Evolutionary conservation across 2,329 filamentous ascomycete species (phyloP), one percentile per base, ranked within the genome.

Genomic region (Phyllosticta citribraziliensis): DNA sequence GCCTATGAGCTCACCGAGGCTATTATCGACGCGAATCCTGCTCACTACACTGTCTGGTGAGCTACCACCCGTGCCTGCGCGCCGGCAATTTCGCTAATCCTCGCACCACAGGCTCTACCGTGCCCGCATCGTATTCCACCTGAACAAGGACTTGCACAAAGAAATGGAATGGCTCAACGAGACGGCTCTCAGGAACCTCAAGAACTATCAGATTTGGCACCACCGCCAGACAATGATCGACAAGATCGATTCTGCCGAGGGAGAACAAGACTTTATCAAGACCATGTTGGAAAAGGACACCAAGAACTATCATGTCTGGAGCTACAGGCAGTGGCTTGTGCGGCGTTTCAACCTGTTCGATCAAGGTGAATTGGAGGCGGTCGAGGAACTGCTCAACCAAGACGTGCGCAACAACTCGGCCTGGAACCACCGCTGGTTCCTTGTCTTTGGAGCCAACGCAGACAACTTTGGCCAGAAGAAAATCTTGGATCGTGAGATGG

Each of bases 271-370:
- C 14, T 97, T 97, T 73, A 82, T 97, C 63, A 82, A 81, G 63
- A 75, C 81, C 55, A 97, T 99, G 83, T 86, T 99, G 60, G 82
- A 81, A 51, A 82, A 88, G 67, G 94, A 99, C 72, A 84, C 88
- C 56, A 99, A 99, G 78, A 99, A 99, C 78, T 97, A 99, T 73
- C 94, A 99, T 72, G 94, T 97, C 55, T 99, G 94, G 94, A 91
- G 87, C 60, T 99, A 97, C 77, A 83, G 94, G 62, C 91, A 96
- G 72, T 80, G 87, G 85, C 72, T 88, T 77, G 79, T 96, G 74
- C 81, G 84, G 66, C 77, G 82, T 56, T 85, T 88, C 73, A 73
- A 73, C 57, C 75, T 85, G 54, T 85, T 80, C 73, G 79, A 80
- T 56, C 47, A 58, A 25, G 86, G 75, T 4, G 85, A 99, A 79